A percentile compares a stretch with the other conserved stretches of the same genome.
These are phyloP conservation scores for Dillenia turbinata DNA, from an alignment of 164 flowering plant species.

Conservation along the genomic window DNA sequence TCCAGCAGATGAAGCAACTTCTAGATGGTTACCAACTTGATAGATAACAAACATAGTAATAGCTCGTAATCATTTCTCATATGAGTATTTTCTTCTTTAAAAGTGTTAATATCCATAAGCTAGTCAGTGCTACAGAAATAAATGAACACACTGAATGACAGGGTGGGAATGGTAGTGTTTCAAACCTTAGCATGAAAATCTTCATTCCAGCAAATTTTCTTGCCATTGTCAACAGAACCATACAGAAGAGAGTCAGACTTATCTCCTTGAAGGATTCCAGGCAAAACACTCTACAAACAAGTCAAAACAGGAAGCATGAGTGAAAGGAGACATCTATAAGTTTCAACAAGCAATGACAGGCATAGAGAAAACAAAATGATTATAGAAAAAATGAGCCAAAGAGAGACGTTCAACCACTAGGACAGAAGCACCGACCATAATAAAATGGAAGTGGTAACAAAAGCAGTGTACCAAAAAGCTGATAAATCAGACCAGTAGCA, in stretches of 20 bases:
- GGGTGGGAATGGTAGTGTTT: too few species aligned
- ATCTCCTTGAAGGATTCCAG: conserved; percentile 99
- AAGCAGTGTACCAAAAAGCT: too few species aligned
- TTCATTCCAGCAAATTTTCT: conserved; percentile 98
- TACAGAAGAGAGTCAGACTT: conserved; percentile 96
- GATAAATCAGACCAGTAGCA: too few species aligned
- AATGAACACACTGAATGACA: too few species aligned
- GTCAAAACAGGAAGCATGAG: conserved; percentile 1
- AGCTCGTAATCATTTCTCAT: too few species aligned
- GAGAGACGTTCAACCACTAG: not conserved
- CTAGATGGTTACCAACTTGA: too few species aligned
- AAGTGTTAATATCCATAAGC: too few species aligned
- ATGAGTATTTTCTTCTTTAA: too few species aligned
- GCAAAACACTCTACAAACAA: conserved; percentile 81
- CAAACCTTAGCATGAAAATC: conserved; percentile 89
- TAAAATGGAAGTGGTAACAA: not conserved
- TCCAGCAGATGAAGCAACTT: too few species aligned
- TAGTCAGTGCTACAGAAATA: too few species aligned
- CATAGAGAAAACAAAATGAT: too few species aligned
- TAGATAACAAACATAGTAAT: too few species aligned
- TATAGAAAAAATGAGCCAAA: not conserved
- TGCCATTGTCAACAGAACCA: conserved; percentile 99
- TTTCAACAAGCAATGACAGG: not conserved
- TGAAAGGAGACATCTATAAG: not conserved
- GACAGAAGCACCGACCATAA: not conserved